phyloP scores from a whole-genome alignment of 768 basidiomycete genomes.

The Chiua virens region DNA sequence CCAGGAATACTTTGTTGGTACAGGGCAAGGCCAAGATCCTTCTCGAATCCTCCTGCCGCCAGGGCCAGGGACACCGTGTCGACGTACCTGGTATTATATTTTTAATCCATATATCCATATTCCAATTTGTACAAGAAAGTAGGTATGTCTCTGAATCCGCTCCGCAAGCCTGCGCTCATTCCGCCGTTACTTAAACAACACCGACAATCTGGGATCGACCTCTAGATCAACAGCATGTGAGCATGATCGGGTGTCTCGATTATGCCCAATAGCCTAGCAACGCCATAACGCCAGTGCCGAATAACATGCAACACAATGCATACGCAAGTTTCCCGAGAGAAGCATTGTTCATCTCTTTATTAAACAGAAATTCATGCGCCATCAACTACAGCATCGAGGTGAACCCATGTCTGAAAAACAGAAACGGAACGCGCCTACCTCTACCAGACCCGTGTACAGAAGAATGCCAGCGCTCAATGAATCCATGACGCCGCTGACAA shows the following conservation, averaged over 20 bases:
- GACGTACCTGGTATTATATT: no score
- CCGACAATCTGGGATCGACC: no score
- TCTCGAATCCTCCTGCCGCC: no score
- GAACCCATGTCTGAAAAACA: not conserved
- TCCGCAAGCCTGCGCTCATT: no score
- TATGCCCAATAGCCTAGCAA: constrained; percentile 89
- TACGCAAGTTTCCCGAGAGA: constrained; percentile 67
- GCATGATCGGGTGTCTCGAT: not conserved
- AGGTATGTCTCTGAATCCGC: no score
- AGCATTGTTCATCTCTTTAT: constrained; percentile 76
- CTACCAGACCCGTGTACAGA: constrained; percentile 83
- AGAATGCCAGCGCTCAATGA: constrained; percentile 85
- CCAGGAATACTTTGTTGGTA: no score
- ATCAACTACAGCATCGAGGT: constrained; percentile 55
- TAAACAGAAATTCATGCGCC: constrained; percentile 94
- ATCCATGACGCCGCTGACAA: constrained; percentile 85
- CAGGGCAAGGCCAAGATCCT: no score
- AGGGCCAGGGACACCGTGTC: no score
- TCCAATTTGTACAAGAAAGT: no score
- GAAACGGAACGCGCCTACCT: constrained; percentile 42
- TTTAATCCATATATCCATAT: no score
- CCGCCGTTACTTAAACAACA: no score
- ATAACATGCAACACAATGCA: constrained; percentile 72
- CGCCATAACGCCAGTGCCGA: constrained; percentile 88
- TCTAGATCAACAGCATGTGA: no score